Evolutionary conservation across 805 yeast species (phyloP).

Genomic region (Millerago galiae): DNA sequence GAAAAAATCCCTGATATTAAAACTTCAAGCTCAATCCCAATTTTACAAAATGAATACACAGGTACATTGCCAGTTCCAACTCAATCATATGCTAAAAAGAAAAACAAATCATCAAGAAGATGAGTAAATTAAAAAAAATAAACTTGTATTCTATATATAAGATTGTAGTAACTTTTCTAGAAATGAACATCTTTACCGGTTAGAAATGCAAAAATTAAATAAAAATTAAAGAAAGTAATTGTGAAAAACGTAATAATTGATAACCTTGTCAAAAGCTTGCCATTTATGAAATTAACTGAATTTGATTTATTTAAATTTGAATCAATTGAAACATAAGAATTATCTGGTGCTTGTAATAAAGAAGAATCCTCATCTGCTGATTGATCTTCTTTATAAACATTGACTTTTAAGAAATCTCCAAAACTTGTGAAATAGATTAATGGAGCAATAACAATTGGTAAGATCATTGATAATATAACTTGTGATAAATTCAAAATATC

Average conservation of each 20-base stretch:
- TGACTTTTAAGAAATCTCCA: constrained; percentile 60
- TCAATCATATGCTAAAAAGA: constrained; percentile 15
- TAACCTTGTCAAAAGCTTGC: constrained; percentile 39
- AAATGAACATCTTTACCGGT: constrained; percentile 33
- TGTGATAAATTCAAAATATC: constrained; percentile 73
- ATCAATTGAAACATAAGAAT: constrained; percentile 1
- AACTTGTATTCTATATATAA: background rate
- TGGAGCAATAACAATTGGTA: constrained; percentile 88
- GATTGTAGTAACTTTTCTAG: background rate
- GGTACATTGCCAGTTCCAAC: constrained; percentile 73
- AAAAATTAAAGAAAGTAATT: constrained; percentile 63
- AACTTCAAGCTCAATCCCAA: constrained; percentile 46
- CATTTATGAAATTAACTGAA: constrained; percentile 33
- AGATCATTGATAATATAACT: constrained; percentile 70
- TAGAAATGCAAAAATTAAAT: constrained; percentile 44
- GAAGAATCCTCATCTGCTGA: constrained; percentile 3
- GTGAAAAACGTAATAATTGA: constrained; percentile 63
- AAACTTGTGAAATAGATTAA: constrained; percentile 73
- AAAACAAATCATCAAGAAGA: constrained; percentile 18
- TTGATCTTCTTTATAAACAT: constrained; percentile 16
- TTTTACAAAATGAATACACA: constrained; percentile 62
- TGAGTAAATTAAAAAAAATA: background rate
- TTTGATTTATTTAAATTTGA: constrained; percentile 2
- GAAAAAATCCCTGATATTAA: constrained; percentile 29
- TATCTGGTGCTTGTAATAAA: background rate